Conservation (phyloP, 2,329 filamentous ascomycete genomes). For the Chalaropsis thielavioides region DNA sequence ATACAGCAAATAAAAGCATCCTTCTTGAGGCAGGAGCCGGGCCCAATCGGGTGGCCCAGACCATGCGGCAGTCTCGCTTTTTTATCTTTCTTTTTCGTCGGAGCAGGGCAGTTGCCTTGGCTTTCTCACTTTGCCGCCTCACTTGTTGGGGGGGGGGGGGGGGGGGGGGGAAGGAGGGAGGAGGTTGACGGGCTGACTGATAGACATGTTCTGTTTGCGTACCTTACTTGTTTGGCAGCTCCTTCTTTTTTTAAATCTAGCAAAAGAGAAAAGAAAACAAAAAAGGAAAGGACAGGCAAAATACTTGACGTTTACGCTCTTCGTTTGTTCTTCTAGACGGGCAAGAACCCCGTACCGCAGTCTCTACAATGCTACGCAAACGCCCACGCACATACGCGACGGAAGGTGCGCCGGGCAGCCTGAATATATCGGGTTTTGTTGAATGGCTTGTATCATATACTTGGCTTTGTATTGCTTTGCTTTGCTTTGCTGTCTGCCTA, state of each 20-base stretch:
- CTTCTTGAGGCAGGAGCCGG: not conserved
- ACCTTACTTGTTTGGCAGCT: not conserved
- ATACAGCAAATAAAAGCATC: not conserved
- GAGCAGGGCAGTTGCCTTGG: not conserved
- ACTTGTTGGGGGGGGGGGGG: not conserved
- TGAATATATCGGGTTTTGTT: not conserved
- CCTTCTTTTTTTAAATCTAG: not conserved
- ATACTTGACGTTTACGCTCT: not conserved
- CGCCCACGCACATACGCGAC: not conserved
- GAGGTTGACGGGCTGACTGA: not conserved
- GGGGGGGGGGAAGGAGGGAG: not conserved
- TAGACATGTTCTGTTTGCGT: not conserved
- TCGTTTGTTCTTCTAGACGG: not conserved
- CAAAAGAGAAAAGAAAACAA: too few species aligned
- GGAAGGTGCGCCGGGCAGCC: not conserved
- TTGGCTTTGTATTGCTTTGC: too few species aligned
- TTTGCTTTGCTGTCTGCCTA: too few species aligned
- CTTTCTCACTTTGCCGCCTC: not conserved
- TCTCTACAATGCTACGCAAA: not conserved
- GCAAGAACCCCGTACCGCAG: not conserved
- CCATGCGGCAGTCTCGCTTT: not conserved
- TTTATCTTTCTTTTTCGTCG: not conserved
- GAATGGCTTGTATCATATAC: not conserved
- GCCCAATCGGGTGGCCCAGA: not conserved
- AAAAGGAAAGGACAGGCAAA: too few species aligned